These are phyloP conservation scores for Candida glucosophila DNA, from an alignment of 1,139 yeast genomes.

Conservation along the genomic window DNA sequence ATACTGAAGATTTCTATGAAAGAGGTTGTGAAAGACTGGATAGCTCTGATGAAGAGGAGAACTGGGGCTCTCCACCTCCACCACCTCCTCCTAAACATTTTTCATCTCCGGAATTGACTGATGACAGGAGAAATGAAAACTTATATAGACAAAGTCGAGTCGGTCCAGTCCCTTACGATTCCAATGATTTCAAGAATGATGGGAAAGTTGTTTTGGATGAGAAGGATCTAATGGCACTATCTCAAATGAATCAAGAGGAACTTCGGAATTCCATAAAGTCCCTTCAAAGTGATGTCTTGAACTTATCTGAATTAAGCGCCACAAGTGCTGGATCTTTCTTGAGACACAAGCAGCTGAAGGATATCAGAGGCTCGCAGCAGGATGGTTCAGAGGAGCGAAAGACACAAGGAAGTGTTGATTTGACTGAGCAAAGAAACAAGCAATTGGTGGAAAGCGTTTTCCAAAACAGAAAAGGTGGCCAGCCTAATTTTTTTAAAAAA, in stretches of 20 bases:
- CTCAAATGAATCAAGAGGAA: conserved; percentile 30
- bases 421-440: conserved; percentile 15
- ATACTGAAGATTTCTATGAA: conserved; percentile 18
- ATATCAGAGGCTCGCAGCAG: conserved; percentile 6
- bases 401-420: conserved; percentile 5
- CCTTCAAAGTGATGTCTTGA: conserved; percentile 40
- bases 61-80: conserved; percentile 38
- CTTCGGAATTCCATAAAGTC: conserved; percentile 35
- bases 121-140: too few relatives aligned
- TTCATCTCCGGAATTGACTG: conserved; percentile 6
- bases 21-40: conserved; percentile 13
- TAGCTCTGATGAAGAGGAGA: conserved; percentile 10
- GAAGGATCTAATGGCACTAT: conserved; percentile 22
- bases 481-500: conserved; percentile 48
- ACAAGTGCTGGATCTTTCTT: conserved; percentile 83
- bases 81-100: conserved; percentile 45
- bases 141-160: too few relatives aligned
- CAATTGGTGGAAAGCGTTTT: conserved; percentile 34
- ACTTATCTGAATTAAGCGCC: conserved; percentile 65
- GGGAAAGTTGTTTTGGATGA: conserved; percentile 12
- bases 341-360: conserved; percentile 55
- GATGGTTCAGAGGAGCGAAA: neutral
- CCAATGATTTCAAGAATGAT: conserved; percentile 26
- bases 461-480: conserved; percentile 38
- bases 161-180: conserved; percentile 29